Evolutionary conservation across 208 protist species (phyloP).

Genomic region (Leishmania lainsoni): DNA sequence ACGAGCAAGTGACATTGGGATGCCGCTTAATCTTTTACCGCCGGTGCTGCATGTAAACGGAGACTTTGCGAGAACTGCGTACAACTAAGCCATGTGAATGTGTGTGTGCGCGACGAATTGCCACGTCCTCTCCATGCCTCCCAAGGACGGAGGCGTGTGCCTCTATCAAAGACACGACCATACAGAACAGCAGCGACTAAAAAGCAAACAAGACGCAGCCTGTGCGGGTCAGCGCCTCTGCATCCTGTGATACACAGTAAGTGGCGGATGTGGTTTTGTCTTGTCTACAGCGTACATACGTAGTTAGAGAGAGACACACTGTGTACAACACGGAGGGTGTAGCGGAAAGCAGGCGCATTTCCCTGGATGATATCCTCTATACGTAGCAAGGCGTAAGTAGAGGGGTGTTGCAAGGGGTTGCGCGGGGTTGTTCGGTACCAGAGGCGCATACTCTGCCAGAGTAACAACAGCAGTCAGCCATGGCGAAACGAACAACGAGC

Average conservation of each 20-base stretch:
- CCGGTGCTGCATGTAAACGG: neutral
- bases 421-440: neutral
- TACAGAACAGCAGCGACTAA: neutral
- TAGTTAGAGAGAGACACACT: neutral
- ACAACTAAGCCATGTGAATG: neutral
- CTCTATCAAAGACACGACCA: neutral
- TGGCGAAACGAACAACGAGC: neutral
- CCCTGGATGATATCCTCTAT: neutral
- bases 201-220: neutral
- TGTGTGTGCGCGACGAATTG: neutral
- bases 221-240: neutral
- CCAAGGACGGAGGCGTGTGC: neutral
- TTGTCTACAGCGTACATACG: neutral
- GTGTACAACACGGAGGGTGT: neutral
- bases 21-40: neutral
- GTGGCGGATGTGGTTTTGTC: too few relatives aligned
- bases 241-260: neutral
- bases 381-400: neutral
- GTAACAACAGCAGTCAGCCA: neutral
- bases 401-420: neutral
- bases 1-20: neutral
- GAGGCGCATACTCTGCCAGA: neutral
- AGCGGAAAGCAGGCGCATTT: neutral
- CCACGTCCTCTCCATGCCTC: neutral
- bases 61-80: neutral